A percentile compares a stretch with the other conserved stretches of the same genome.
Evolutionary conservation across 2,329 filamentous ascomycete genomes (phyloP).

Genomic region (Fusarium miscanthi): DNA sequence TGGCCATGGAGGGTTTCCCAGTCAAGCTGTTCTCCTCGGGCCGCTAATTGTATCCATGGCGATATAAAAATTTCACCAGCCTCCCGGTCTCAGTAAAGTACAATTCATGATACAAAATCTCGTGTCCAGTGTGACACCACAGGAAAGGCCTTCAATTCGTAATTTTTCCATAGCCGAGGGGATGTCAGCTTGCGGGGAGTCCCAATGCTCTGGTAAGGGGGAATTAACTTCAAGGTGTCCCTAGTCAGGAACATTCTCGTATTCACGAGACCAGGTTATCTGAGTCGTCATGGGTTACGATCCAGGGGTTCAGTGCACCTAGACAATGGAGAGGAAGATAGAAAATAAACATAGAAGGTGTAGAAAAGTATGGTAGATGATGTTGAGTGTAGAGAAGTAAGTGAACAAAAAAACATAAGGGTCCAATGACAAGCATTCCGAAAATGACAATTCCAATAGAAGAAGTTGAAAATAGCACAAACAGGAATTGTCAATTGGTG

Average conservation of each 20-base stretch:
- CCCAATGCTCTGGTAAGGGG: slow-evolving; percentile 4
- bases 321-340: background rate
- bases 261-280: slow-evolving; percentile 19
- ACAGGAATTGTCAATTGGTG: background rate
- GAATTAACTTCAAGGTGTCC: slow-evolving; percentile 9
- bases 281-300: slow-evolving; percentile 18
- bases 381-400: background rate
- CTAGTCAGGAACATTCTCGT: slow-evolving; percentile 34
- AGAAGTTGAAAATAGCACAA: background rate
- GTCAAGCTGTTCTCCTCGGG: background rate
- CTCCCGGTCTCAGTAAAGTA: background rate
- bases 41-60: background rate
- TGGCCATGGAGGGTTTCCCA: background rate
- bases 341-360: background rate
- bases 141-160: background rate
- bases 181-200: slow-evolving; percentile 3
- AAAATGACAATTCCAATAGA: slow-evolving; percentile 1
- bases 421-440: background rate
- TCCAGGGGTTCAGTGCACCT: slow-evolving; percentile 8
- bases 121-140: slow-evolving; percentile 20
- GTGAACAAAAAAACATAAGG: background rate
- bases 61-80: background rate
- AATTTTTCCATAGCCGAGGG: background rate
- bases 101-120: background rate
- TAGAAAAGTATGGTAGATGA: background rate